Evolutionary conservation across 306 rosid genomes (phyloP).

Genomic region (Vigna trinervia): DNA sequence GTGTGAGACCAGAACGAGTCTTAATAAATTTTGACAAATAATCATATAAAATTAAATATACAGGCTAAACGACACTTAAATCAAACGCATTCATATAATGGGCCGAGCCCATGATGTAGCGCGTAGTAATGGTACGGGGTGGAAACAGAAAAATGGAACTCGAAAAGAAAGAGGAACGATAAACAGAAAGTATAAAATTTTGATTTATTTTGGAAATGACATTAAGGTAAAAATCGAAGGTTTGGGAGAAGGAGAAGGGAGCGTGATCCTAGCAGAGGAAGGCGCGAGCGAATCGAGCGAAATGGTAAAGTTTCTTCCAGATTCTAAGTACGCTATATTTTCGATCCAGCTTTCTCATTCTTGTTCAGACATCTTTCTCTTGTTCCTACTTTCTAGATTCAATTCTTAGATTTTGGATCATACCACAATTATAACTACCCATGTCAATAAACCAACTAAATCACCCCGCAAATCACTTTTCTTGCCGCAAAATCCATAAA

Average conservation of each 20-base stretch:
- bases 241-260: neutral
- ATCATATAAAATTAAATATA: too few relatives aligned
- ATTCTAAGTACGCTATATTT: neutral
- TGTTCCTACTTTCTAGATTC: neutral
- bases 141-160: neutral
- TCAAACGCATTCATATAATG: neutral
- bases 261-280: neutral
- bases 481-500: neutral
- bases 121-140: neutral
- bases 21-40: too few relatives aligned
- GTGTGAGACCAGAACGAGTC: too few relatives aligned
- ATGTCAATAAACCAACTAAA: neutral
- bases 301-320: neutral
- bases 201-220: neutral
- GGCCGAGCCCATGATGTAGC: neutral
- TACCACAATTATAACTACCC: neutral
- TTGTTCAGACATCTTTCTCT: neutral
- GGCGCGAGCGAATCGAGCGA: neutral
- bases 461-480: neutral
- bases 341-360: neutral
- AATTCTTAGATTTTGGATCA: neutral
- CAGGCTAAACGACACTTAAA: too few relatives aligned
- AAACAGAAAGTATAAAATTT: neutral
- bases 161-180: neutral
- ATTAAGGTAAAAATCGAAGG: neutral